A percentile compares a stretch with the other conserved stretches of the same genome.
Evolutionary conservation across 306 rosid genomes (phyloP).

Genomic region (cucumber (Cucumis sativus)): Cucumber_9930_V3 NC_026659.2:20678001-20678500

Average conservation of each 20-base stretch:
- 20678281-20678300: slow-evolving; percentile 21
- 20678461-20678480: slow-evolving; percentile 22
- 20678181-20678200: slow-evolving; percentile 14
- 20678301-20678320: slow-evolving; percentile 17
- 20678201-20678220: slow-evolving; percentile 30
- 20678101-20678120: too few species aligned
- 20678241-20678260: slow-evolving; percentile 11
- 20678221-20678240: slow-evolving; percentile 15
- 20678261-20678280: slow-evolving; percentile 13
- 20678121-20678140: too few species aligned
- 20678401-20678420: slow-evolving; percentile 20
- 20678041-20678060: too few species aligned
- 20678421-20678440: slow-evolving; percentile 30
- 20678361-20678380: slow-evolving; percentile 15
- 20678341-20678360: slow-evolving; percentile 19
- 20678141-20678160: too few species aligned
- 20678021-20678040: too few species aligned
- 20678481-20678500: slow-evolving; percentile 17
- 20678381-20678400: slow-evolving; percentile 20
- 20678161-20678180: slow-evolving; percentile 23
- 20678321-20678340: slow-evolving; percentile 15
- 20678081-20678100: too few species aligned
- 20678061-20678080: too few species aligned
- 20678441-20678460: not conserved
- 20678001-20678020: too few species aligned